phyloP scores from a whole-genome alignment of 2,329 filamentous ascomycete genomes.

The Talaromyces sp. region DNA sequence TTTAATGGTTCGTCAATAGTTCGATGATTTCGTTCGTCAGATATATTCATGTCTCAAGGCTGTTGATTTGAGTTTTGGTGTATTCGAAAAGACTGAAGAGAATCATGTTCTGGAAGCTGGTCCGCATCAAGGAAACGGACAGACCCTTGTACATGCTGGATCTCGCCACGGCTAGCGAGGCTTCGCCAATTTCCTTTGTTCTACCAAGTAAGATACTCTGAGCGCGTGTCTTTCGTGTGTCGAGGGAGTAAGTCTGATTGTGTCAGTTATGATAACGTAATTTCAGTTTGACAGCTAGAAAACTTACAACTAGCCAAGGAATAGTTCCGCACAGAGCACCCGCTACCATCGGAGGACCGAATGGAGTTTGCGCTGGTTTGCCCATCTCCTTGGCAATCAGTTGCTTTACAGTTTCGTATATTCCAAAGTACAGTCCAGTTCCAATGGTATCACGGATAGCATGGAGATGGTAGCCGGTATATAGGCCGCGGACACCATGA shows the following conservation, averaged over 20 bases:
- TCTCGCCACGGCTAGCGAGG: conserved; percentile 35
- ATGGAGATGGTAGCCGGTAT: conserved; percentile 44
- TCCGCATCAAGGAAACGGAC: conserved; percentile 44
- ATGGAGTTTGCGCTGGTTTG: conserved; percentile 35
- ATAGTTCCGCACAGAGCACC: conserved; percentile 45
- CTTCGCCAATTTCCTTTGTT: conserved; percentile 38
- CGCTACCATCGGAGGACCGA: conserved; percentile 42
- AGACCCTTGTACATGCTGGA: conserved; percentile 46
- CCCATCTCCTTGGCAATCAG: conserved; percentile 41
- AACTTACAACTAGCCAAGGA: conserved; percentile 44
- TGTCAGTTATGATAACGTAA: background rate
- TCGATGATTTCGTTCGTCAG: background rate
- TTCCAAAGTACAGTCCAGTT: conserved; percentile 43
- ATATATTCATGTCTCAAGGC: conserved; percentile 27
- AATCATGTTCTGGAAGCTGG: conserved; percentile 47
- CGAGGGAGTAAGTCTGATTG: conserved; percentile 43
- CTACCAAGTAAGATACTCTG: conserved; percentile 44
- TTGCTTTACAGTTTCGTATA: conserved; percentile 47
- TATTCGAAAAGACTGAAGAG: conserved; percentile 45
- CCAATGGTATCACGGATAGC: conserved; percentile 43
- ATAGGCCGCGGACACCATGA: conserved; percentile 41
- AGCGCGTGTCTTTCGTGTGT: conserved; percentile 46
- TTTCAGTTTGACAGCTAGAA: background rate
- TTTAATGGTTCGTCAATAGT: background rate
- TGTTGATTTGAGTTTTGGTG: conserved; percentile 41